A percentile compares a stretch with the other conserved stretches of the same genome.
phyloP scores from a whole-genome alignment of 2,329 filamentous ascomycete species.

The Cercospora berteroae region DNA sequence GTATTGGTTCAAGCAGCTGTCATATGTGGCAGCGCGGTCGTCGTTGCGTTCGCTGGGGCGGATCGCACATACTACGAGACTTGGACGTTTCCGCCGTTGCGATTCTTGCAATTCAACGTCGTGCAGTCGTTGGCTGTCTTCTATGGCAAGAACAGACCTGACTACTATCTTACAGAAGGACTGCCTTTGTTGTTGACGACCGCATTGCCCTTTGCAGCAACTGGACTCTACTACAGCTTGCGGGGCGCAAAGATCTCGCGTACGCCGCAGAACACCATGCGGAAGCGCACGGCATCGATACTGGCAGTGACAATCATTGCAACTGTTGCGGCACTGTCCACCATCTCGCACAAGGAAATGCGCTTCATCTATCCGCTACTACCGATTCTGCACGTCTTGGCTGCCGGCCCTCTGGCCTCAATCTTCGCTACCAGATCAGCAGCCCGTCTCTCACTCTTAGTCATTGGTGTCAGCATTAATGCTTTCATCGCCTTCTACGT shows the following conservation, averaged over 20 bases:
- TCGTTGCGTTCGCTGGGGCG: slow-evolving; percentile 62
- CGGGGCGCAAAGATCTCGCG: not conserved
- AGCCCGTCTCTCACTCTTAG: slow-evolving; percentile 53
- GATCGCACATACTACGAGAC: slow-evolving; percentile 73
- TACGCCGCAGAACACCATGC: not conserved
- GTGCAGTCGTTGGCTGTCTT: slow-evolving; percentile 84
- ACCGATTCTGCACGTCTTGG: slow-evolving; percentile 78
- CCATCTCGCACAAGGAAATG: slow-evolving; percentile 93
- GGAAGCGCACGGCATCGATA: slow-evolving; percentile 40
- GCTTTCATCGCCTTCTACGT: slow-evolving; percentile 70
- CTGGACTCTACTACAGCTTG: slow-evolving; percentile 57
- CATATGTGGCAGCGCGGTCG: slow-evolving; percentile 51
- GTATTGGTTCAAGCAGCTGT: slow-evolving; percentile 18
- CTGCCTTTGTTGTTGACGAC: slow-evolving; percentile 83
- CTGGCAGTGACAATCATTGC: slow-evolving; percentile 58
- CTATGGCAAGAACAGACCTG: slow-evolving; percentile 85
- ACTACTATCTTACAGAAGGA: slow-evolving; percentile 91
- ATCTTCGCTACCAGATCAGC: slow-evolving; percentile 57
- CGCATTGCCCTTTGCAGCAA: slow-evolving; percentile 70
- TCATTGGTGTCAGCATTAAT: slow-evolving; percentile 62
- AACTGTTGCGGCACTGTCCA: slow-evolving; percentile 64
- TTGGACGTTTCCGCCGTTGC: slow-evolving; percentile 85
- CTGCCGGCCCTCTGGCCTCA: slow-evolving; percentile 62
- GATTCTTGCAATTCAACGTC: slow-evolving; percentile 89
- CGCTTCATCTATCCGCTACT: slow-evolving; percentile 94